Base-by-base conservation (phyloP, 2,329 filamentous ascomycete genomes). In the Volutella citrinella region DNA sequence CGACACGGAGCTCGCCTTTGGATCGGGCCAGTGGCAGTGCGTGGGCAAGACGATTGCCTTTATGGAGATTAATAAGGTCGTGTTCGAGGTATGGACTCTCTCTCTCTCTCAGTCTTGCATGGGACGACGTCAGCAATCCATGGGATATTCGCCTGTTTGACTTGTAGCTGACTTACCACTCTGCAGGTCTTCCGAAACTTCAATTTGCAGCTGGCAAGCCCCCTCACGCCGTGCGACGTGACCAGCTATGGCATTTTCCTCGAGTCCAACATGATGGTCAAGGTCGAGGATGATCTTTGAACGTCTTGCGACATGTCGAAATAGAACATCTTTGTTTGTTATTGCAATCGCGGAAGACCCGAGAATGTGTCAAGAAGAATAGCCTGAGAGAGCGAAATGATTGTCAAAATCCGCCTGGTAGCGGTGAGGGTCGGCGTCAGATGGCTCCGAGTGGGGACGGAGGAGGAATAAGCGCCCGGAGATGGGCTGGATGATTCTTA, bases 381-480 rank as follows among this genome's bases (percentile, higher is more conserved):
- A n/a, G 65, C 65, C 42, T 71, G 67, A 16, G 67, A 68, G n/a
- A 31, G 63, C 60, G 38, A 70, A 69, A 9, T 59, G 52, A 50
- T 79, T 80, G 22, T 69, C 68, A 46, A 78, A 78, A 14, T 75
- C 76, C 14, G 66, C 54, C 68, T 77, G 71, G 48, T 80, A 80
- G 57, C 70, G 33, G 32, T 78, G 56, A 57, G 73, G 54, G 65
- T 68, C 40, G 54, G 32, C 28, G 16, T 27, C 24, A 10, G 54
- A 47, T 10, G 51, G 51, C 18, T 30, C 31, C 5, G 52, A 17
- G 39, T 38, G 36, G 42, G 49, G 16, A 40, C 43, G 8, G 40
- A 32, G 19, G 40, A 36, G 24, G 53, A 49, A 7, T 43, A 51
- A 18, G 46, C 47, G 16, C 37, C 38, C 43, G 43, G 31, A 41